A percentile compares a stretch with the other conserved stretches of the same genome.
Conservation (phyloP, 805 yeast genomes). For the Sugiyamaella boreocaroliniensis region DNA sequence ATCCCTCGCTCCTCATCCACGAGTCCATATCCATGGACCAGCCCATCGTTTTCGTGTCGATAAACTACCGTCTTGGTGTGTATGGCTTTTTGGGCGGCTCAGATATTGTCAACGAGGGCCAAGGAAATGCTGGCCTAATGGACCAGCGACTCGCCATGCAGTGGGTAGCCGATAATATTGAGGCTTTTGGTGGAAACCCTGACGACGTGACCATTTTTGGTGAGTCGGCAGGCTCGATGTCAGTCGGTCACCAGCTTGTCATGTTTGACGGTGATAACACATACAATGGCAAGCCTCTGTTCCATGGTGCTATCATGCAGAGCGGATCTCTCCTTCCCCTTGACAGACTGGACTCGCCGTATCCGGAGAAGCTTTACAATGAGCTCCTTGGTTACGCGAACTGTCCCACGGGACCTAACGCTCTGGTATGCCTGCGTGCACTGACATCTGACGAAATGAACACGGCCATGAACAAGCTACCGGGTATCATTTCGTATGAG, state of each 20-base stretch:
- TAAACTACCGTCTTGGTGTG: constrained; percentile 33
- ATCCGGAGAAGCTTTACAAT: constrained; percentile 11
- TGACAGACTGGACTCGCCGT: neutral
- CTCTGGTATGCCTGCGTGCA: constrained; percentile 8
- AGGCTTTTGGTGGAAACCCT: constrained; percentile 35
- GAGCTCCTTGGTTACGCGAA: constrained; percentile 5
- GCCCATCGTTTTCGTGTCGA: constrained; percentile 25
- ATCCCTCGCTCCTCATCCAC: constrained; percentile 18
- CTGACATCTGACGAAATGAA: constrained; percentile 7
- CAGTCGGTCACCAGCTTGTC: constrained; percentile 13
- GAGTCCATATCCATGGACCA: constrained; percentile 12
- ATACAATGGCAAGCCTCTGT: constrained; percentile 13
- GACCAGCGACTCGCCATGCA: constrained; percentile 34
- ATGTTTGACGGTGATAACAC: constrained; percentile 10
- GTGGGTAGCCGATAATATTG: constrained; percentile 34
- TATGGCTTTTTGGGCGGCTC: constrained; percentile 32
- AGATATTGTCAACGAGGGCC: constrained; percentile 17
- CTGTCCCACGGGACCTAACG: constrained; percentile 4
- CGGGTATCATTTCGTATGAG: constrained; percentile 6
- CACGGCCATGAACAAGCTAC: constrained; percentile 8
- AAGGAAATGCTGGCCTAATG: constrained; percentile 30
- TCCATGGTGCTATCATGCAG: constrained; percentile 16
- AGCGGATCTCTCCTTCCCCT: constrained; percentile 14
- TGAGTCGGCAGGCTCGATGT: constrained; percentile 33
- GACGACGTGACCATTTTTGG: constrained; percentile 34